These are phyloP conservation scores for Diplodia intermedia DNA, from an alignment of 2,329 filamentous ascomycete genomes.

Conservation along the genomic window DNA sequence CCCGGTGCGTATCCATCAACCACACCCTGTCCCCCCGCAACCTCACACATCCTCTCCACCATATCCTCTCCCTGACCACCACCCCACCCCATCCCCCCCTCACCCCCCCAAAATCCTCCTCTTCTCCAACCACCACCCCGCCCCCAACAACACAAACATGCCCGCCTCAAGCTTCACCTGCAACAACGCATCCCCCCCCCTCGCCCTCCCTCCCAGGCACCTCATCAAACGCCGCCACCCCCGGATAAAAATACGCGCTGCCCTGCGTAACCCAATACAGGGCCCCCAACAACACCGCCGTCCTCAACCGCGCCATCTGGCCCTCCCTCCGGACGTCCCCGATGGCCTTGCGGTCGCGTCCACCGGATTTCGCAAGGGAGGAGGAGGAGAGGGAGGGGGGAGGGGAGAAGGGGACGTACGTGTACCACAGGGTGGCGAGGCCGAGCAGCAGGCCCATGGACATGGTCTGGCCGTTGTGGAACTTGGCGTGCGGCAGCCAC, in stretches of 20 bases:
- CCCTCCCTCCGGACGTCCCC: background rate
- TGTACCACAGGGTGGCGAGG: slow-evolving; percentile 49
- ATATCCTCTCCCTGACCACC: background rate
- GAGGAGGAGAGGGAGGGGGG: background rate
- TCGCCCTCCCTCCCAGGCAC: slow-evolving; percentile 6
- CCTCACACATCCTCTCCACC: too few relatives aligned
- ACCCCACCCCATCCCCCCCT: background rate
- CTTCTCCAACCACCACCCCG: slow-evolving; percentile 29
- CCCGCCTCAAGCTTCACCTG: slow-evolving; percentile 28
- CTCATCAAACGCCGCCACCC: background rate
- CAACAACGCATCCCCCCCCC: slow-evolving; percentile 6
- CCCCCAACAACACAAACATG: slow-evolving; percentile 7
- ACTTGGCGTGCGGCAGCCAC: slow-evolving; percentile 60
- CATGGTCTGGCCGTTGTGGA: slow-evolving; percentile 63
- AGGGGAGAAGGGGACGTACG: slow-evolving; percentile 35
- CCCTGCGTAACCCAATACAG: slow-evolving; percentile 56
- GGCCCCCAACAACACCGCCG: slow-evolving; percentile 44
- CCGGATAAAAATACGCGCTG: slow-evolving; percentile 57
- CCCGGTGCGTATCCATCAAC: background rate
- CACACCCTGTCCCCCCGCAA: too few relatives aligned
- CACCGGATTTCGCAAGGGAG: background rate
- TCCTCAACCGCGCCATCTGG: slow-evolving; percentile 33
- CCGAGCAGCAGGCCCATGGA: slow-evolving; percentile 53
- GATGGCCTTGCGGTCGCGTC: background rate
- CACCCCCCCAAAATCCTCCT: slow-evolving; percentile 15